Base-by-base conservation (phyloP, 148 eudicot genomes). In the Rheum nobile region DNA sequence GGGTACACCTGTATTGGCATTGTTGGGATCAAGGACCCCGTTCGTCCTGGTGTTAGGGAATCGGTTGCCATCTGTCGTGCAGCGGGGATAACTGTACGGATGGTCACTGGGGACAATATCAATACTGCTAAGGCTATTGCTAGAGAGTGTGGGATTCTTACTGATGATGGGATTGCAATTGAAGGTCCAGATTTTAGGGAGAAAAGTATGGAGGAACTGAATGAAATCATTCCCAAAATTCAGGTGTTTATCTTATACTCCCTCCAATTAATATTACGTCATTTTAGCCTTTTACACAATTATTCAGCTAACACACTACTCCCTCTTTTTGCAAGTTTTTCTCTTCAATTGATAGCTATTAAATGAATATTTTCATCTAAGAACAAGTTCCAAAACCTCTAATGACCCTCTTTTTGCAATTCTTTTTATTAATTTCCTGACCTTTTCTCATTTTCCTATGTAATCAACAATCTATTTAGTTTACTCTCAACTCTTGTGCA, bases 121-220 rank as follows among this genome's bases (percentile, higher is more conserved):
- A 75, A 81, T 32, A 81, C 84, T 2, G 84, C 84, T 14, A 78
- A 82, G 72, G 81, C 84, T 13, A 82, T 82, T 26, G 84, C 84
- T 61, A 75, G 47, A 72, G 84, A 82, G 73, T 78, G 84, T 78
- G 81, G 81, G 6, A 82, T 82, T 39, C 76, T 74, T 74, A 74
- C 76, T 31, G 76, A 74, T 74, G 76, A 59, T n/a, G 76, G 76
- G 39, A 59, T 74, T 38, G 76, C 76, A 26, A 74, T 74, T 28
- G 76, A 74, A 74, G 76, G 76, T 12, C 76, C 76, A 0, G 69
- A 57, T 55, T 74, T 74, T 39, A 21, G 76, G 35, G 76, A 74
- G 70, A 74, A 74, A 16, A 74, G 44, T 17, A 37, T 74, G 69
- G 70, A 57, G 76, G 76, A 74, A 39, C 59, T 74, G 48, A 35